These are phyloP conservation scores for Haematococcus lacustris DNA, from an alignment of 139 green algal genomes.

Conservation along the genomic window DNA sequence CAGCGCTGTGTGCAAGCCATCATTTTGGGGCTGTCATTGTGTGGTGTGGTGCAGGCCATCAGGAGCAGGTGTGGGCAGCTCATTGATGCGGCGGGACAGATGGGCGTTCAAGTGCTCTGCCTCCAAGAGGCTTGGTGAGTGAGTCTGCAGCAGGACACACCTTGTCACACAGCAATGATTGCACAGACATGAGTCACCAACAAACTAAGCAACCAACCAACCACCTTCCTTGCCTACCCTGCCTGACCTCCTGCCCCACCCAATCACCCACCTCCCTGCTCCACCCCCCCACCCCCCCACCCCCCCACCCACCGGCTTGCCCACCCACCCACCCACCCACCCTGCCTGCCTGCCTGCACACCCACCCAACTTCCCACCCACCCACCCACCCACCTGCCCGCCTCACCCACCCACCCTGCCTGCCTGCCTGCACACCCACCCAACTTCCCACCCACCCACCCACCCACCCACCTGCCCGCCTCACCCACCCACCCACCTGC, in stretches of 20 bases:
- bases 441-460: neutral
- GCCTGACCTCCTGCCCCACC: neutral
- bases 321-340: too few species aligned
- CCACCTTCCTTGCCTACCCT: neutral
- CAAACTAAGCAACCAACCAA: neutral
- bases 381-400: too few species aligned
- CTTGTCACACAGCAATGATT: neutral
- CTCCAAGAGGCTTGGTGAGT: conserved; percentile 86
- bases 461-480: neutral
- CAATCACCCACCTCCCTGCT: neutral
- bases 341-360: too few species aligned
- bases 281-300: neutral
- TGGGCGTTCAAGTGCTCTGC: conserved; percentile 83
- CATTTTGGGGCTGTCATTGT: neutral
- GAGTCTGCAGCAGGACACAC: neutral
- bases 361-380: too few species aligned
- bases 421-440: neutral
- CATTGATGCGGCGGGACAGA: conserved; percentile 62
- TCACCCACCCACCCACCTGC: too few species aligned
- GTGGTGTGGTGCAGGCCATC: conserved; percentile 44
- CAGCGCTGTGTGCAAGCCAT: neutral
- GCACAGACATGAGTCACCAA: neutral
- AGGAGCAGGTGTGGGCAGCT: conserved; percentile 53
- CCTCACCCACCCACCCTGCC: neutral
- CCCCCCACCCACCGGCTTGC: too few species aligned